phyloP scores from a whole-genome alignment of 495 filamentous ascomycete genomes.

The Schizothecium vesticola region DNA sequence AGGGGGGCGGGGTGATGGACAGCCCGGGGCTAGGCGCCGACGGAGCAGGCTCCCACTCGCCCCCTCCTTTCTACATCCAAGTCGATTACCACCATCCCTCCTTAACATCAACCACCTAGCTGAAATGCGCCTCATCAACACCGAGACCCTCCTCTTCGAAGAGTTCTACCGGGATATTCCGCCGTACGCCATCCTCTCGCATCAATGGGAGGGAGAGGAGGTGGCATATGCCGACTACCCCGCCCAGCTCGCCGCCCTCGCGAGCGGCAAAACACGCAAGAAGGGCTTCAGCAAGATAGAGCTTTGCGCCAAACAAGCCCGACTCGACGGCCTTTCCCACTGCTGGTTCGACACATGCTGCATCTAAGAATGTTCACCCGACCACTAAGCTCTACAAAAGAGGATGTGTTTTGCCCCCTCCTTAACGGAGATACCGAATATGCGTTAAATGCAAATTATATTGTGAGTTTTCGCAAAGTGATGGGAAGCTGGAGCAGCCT shows the following conservation, averaged over 20 bases:
- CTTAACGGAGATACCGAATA: too few relatives aligned
- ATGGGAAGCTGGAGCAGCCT: too few relatives aligned
- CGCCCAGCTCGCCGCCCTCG: background rate
- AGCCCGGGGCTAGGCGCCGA: too few relatives aligned
- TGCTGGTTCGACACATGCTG: background rate
- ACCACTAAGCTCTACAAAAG: too few relatives aligned
- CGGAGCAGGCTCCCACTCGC: background rate
- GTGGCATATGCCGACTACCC: background rate
- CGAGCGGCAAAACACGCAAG: background rate
- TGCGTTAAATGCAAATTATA: too few relatives aligned
- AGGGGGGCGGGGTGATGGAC: too few relatives aligned
- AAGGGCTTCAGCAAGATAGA: background rate
- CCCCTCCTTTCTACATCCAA: background rate
- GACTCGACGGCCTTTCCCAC: background rate
- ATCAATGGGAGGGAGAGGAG: background rate
- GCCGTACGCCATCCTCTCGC: conserved; percentile 4
- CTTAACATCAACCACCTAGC: background rate
- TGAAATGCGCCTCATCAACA: conserved; percentile 6
- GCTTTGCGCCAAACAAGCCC: background rate
- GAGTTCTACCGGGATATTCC: background rate
- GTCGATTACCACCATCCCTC: background rate
- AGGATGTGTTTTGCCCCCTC: too few relatives aligned
- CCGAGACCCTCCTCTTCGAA: background rate
- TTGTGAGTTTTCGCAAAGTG: too few relatives aligned
- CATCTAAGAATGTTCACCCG: too few relatives aligned